Evolutionary conservation across 2,329 filamentous ascomycete genomes (phyloP).

Genomic region (Fusarium cicatricum): DNA sequence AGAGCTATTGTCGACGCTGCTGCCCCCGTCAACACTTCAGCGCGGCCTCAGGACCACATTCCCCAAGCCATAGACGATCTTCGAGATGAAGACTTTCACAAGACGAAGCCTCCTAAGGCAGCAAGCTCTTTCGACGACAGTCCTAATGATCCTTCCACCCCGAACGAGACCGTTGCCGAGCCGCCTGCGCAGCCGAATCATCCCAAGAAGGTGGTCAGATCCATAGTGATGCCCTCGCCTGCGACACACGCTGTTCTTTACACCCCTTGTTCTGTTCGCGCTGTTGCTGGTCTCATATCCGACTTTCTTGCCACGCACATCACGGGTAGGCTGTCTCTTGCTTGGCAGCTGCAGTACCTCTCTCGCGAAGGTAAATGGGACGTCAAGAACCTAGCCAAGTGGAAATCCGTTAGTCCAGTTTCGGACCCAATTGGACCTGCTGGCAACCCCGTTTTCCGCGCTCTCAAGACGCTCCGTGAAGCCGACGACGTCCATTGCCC

Average conservation of each 20-base stretch:
- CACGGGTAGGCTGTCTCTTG: constrained; percentile 79
- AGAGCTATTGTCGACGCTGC: constrained; percentile 54
- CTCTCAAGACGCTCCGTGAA: constrained; percentile 92
- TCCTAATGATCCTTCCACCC: constrained; percentile 57
- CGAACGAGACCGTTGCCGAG: constrained; percentile 50
- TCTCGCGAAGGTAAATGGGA: constrained; percentile 96
- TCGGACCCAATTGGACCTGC: constrained; percentile 74
- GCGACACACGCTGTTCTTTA: constrained; percentile 88
- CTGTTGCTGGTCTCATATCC: constrained; percentile 81
- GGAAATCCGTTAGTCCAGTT: constrained; percentile 81
- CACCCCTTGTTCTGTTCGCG: constrained; percentile 76
- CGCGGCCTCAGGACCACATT: constrained; percentile 42
- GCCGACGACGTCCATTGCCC: constrained; percentile 87
- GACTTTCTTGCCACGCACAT: constrained; percentile 80
- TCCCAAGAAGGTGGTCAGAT: constrained; percentile 68
- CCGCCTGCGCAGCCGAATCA: constrained; percentile 59
- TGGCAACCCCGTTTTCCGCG: constrained; percentile 73
- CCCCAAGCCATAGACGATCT: constrained; percentile 48
- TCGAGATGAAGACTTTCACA: constrained; percentile 40
- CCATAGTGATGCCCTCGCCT: constrained; percentile 75
- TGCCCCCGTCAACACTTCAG: constrained; percentile 55
- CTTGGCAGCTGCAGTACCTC: constrained; percentile 91
- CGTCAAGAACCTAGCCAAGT: constrained; percentile 94
- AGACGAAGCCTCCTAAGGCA: constrained; percentile 28
- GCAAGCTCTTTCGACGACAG: constrained; percentile 47